Base-by-base conservation (phyloP, 768 basidiomycete species). In the Podaxis pistillaris region DNA sequence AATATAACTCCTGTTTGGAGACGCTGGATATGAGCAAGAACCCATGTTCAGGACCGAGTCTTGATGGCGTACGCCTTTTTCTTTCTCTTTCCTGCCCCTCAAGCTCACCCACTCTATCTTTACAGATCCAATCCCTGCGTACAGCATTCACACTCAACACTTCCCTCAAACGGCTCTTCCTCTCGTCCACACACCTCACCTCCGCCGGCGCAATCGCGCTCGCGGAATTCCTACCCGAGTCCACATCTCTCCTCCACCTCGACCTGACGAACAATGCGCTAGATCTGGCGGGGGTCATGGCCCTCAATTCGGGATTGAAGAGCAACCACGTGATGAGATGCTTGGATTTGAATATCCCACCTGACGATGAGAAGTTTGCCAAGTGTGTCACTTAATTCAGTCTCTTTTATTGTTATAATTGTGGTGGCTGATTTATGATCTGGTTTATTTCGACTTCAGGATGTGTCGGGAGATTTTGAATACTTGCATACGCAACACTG, bases 221-320 rank as follows among this genome's bases (percentile, higher is more conserved):
- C 1, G 97, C 96, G 2, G 96, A 98, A 73, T 98, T 97, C 78
- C 84, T 98, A 0, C 95, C 96, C 0, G 96, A 98, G 72, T 89
- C 92, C 0, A 83, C 81, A 17, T 90, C 90, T 0, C 80, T 99
- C 4, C 80, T 98, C 0, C 96, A 98, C 73, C 86, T 99, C 58
- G 97, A 98, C 74, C 76, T 97, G 30, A 97, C 94, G 0, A 77
- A 83, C 67, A 96, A 96, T 72, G 74, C 80, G 5, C 77, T 98
- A 36, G 94, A 94, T 69, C 81, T 94, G 38, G 95, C 96, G 0
- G 96, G 93, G 17, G 90, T 97, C 3, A 89, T 98, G 86, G 97
- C 97, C 0, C 84, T 99, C 24, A 89, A 86, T 59, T 88, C 87
- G 2, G 93, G 95, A 0, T 76, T 99, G 55, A 92, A 92, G 71